These are phyloP conservation scores for Arthrobotrys entomopaga DNA, from an alignment of 2,329 filamentous ascomycete species.

Conservation along the genomic window DNA sequence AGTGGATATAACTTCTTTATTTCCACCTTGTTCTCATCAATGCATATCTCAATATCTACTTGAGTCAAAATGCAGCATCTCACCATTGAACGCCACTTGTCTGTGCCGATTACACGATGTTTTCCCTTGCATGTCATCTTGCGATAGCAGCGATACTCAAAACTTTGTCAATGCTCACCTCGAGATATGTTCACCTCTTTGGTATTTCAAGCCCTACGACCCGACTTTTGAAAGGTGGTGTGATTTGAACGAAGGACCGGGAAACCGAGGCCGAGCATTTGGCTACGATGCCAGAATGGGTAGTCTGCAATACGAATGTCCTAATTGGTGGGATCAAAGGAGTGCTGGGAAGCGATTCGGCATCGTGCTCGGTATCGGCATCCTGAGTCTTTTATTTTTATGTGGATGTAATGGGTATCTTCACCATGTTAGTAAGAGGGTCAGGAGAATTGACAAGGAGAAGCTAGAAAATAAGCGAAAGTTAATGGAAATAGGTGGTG, in stretches of 20 bases:
- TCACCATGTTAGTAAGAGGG: conserved; percentile 14
- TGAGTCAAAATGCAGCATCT: conserved; percentile 17
- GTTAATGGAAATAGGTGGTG: conserved; percentile 24
- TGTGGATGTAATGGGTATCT: conserved; percentile 43
- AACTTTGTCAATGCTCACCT: conserved; percentile 29
- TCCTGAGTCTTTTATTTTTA: conserved; percentile 27
- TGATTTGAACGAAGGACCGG: conserved; percentile 34
- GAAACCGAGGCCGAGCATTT: conserved; percentile 24
- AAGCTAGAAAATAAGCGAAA: conserved; percentile 17
- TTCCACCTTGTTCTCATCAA: conserved; percentile 41
- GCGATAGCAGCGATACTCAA: conserved; percentile 12
- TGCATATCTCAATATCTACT: conserved; percentile 43
- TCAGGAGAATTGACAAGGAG: conserved; percentile 23
- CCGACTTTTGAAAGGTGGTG: conserved; percentile 45
- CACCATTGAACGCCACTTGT: conserved; percentile 41
- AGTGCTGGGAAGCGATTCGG: conserved; percentile 40
- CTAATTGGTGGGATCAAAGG: conserved; percentile 50
- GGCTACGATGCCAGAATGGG: conserved; percentile 48
- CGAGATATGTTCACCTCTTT: conserved; percentile 41
- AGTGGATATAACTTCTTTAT: conserved; percentile 32
- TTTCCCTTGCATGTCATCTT: conserved; percentile 37
- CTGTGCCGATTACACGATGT: conserved; percentile 47
- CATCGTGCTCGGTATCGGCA: conserved; percentile 33
- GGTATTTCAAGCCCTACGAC: conserved; percentile 46
- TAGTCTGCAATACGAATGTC: conserved; percentile 36